Percentiles rank a stretch among this genome's conserved stretches.
phyloP scores from a whole-genome alignment of 108 stramenopile species.

The Pseudonitzschia pungens region DNA sequence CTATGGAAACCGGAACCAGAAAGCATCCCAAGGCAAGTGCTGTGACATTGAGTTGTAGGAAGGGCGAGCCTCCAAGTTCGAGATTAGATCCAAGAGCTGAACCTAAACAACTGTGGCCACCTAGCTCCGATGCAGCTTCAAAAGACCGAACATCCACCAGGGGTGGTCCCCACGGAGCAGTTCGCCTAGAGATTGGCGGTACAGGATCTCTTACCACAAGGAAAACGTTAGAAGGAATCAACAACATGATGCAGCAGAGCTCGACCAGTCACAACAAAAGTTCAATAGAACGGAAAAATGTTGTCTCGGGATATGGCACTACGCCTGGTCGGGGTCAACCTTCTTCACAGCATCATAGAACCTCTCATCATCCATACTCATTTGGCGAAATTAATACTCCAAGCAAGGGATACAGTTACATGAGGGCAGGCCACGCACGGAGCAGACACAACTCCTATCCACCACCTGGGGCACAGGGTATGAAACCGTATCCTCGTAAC shows the following conservation, averaged over 20 bases:
- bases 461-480: neutral
- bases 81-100: slow-evolving; percentile 15
- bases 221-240: slow-evolving; percentile 46
- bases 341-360: slow-evolving; percentile 18
- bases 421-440: neutral
- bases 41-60: slow-evolving; percentile 23
- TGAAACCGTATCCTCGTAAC: slow-evolving; percentile 20
- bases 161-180: slow-evolving; percentile 9
- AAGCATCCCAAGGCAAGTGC: slow-evolving; percentile 12
- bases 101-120: slow-evolving; percentile 23
- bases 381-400: slow-evolving; percentile 19
- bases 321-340: slow-evolving; percentile 9
- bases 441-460: neutral
- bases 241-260: slow-evolving; percentile 39
- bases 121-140: slow-evolving; percentile 6
- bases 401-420: slow-evolving; percentile 15
- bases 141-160: slow-evolving; percentile 7
- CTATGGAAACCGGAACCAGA: neutral
- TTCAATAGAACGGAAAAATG: neutral
- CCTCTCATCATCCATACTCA: slow-evolving; percentile 13
- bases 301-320: neutral
- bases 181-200: slow-evolving; percentile 35
- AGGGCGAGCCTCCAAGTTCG: slow-evolving; percentile 4
- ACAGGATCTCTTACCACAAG: slow-evolving; percentile 28
- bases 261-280: neutral